Base-by-base conservation (phyloP, 257 asterid genomes). In the Echium plantagineum region DNA sequence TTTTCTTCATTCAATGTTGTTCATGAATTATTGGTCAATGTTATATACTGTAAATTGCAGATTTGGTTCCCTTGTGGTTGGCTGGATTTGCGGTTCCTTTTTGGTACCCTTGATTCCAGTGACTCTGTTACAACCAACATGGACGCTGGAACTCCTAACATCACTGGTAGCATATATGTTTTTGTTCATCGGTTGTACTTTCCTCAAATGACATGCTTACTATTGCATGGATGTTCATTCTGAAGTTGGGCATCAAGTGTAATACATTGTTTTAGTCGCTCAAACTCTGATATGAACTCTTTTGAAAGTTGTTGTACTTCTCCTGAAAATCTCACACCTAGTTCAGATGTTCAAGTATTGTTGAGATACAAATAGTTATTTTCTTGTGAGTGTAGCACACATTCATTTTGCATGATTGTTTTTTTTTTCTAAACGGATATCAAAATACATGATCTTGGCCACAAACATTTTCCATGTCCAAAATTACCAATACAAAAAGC, bases 111-210 rank as follows among this genome's bases (percentile, higher is more conserved):
- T 72, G 47, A 66, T 85, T 61, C 97, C 97, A 24, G 55, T 94
- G 19, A 66, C 63, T 80, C 75, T 87, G 72, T 67, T 91, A 80
- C 95, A 80, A 69, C 87, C 93, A 57, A 79, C 90, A 6, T 91
- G 95, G 95, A 85, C 85, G 16, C 84, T 85, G 54, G 98, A 91
- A 80, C 95, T 91, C 65, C 81, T 88, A 18, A 88, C 94, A 10
- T 91, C 98, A 35, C 74, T 91, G 69, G 94, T 88, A 35, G 91
- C 78, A 8, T 88, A 79, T 46, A 69, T 83, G 51, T 85, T 77
- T 74, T 58, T 91, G 82, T 91, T 91, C 73, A 55, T 88, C 57
- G 85, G 80, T 21, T 91, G 96, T 75, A 91, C 94, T 68, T 91
- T 88, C 63, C 94, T 91, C 68, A 91, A 88, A 75, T 88, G 78